Conservation (phyloP, 768 basidiomycete species). For the Clitopilus hobsonii region DNA sequence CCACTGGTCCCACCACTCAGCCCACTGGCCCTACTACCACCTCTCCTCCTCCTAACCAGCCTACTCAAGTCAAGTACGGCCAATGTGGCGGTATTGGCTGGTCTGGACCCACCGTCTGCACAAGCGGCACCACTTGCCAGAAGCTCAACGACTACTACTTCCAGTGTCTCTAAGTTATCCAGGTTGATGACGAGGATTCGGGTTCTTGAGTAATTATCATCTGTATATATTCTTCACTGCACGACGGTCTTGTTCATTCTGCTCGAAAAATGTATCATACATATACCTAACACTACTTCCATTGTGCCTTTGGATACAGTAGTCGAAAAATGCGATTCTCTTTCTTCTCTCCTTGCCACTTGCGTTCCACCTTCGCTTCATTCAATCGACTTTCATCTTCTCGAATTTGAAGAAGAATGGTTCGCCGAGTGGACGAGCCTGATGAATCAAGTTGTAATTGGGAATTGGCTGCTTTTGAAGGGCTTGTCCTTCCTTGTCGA, state of each 20-base stretch:
- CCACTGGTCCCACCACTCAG: neutral
- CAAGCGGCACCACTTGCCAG: constrained; percentile 7
- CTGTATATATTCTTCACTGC: neutral
- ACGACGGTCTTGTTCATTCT: neutral
- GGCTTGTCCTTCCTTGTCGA: constrained; percentile 21
- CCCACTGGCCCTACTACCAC: constrained; percentile 1
- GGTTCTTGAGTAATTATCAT: neutral
- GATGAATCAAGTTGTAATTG: constrained; percentile 21
- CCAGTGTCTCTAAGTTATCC: neutral
- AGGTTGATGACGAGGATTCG: neutral
- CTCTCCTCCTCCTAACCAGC: neutral
- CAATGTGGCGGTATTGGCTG: constrained; percentile 7
- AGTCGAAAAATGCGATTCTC: neutral
- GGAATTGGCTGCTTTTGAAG: constrained; percentile 16
- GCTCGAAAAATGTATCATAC: neutral
- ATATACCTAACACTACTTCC: neutral
- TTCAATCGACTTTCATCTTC: constrained; percentile 1
- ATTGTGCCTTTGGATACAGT: neutral
- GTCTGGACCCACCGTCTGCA: constrained; percentile 7
- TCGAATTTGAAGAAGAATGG: constrained; percentile 20
- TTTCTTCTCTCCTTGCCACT: neutral
- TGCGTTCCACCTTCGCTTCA: neutral
- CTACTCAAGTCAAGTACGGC: neutral
- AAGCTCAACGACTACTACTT: constrained; percentile 10
- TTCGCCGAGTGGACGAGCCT: constrained; percentile 18